Evolutionary conservation across 306 rosid species (phyloP).

Genomic region (Casuarina cunninghamiana): DNA sequence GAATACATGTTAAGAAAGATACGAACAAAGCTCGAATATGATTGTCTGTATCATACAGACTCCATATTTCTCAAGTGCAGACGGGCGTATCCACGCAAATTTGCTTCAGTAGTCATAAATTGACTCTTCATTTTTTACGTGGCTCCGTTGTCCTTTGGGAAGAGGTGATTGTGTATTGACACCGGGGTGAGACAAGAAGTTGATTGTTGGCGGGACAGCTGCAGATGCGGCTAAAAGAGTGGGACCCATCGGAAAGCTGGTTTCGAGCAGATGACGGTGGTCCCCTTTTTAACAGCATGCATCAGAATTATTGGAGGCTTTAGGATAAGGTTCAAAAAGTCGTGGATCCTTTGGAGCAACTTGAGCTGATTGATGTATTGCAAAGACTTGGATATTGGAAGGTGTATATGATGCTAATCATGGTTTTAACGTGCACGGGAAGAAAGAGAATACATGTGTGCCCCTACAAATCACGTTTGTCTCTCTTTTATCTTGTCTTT

Average conservation of each 20-base stretch:
- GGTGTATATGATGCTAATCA: neutral
- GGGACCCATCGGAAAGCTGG: slow-evolving; percentile 81
- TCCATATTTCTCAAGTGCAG: slow-evolving; percentile 18
- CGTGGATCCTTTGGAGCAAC: slow-evolving; percentile 16
- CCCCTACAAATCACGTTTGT: neutral
- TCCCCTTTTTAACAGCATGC: no score
- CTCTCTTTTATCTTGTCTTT: no score
- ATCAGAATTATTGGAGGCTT: neutral
- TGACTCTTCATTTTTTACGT: neutral
- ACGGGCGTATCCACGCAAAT: neutral
- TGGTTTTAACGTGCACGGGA: neutral
- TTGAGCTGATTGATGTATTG: slow-evolving; percentile 22
- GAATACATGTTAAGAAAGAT: no score
- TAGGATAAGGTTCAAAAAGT: neutral
- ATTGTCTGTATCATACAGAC: no score
- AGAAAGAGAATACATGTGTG: neutral
- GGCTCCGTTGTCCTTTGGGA: slow-evolving; percentile 61
- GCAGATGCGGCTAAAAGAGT: slow-evolving; percentile 89
- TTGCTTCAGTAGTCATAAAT: no score
- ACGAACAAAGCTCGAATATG: no score
- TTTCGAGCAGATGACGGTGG: slow-evolving; percentile 29
- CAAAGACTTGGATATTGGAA: slow-evolving; percentile 14
- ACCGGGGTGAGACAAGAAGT: slow-evolving; percentile 78
- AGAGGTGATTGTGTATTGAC: slow-evolving; percentile 87
- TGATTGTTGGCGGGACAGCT: slow-evolving; percentile 74